Evolutionary conservation across 805 yeast genomes (phyloP).

Genomic region (Ogataea glucozyma): DNA sequence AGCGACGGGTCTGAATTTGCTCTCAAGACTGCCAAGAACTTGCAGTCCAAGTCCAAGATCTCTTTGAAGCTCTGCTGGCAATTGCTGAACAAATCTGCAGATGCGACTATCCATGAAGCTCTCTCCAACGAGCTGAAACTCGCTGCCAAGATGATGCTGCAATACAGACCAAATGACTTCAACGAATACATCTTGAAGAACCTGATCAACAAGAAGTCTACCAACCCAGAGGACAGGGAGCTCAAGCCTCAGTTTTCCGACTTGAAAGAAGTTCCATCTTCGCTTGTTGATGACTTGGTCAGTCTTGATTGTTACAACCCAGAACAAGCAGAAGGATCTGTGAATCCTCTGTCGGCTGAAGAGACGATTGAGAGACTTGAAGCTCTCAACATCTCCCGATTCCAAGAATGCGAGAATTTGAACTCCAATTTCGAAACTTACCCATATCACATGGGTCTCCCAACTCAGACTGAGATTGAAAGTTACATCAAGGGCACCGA

Average conservation of each 20-base stretch:
- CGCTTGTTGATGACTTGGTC: conserved; percentile 53
- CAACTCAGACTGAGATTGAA: conserved; percentile 65
- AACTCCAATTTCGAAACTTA: conserved; percentile 42
- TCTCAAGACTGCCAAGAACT: conserved; percentile 49
- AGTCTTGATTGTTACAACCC: conserved; percentile 31
- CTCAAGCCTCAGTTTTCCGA: conserved; percentile 39
- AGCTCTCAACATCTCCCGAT: conserved; percentile 41
- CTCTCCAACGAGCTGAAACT: conserved; percentile 71
- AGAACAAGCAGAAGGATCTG: conserved; percentile 14
- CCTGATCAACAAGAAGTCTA: conserved; percentile 46
- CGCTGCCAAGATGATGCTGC: conserved; percentile 72
- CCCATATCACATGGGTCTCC: conserved; percentile 75
- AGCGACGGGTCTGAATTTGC: conserved; percentile 70
- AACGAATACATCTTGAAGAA: conserved; percentile 55
- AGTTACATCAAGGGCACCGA: conserved; percentile 70
- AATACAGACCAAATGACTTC: conserved; percentile 47
- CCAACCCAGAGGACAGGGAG: conserved; percentile 27
- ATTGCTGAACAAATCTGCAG: conserved; percentile 60
- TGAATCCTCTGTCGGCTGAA: conserved; percentile 13
- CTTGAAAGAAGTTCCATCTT: conserved; percentile 65
- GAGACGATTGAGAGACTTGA: conserved; percentile 28
- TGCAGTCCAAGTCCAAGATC: conserved; percentile 71
- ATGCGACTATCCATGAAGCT: conserved; percentile 61
- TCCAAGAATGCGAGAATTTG: conserved; percentile 35
- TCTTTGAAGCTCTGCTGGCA: conserved; percentile 73